Base-by-base conservation (phyloP, 176 grass and related monocot genomes). In the Eragrostis nindensis region DNA sequence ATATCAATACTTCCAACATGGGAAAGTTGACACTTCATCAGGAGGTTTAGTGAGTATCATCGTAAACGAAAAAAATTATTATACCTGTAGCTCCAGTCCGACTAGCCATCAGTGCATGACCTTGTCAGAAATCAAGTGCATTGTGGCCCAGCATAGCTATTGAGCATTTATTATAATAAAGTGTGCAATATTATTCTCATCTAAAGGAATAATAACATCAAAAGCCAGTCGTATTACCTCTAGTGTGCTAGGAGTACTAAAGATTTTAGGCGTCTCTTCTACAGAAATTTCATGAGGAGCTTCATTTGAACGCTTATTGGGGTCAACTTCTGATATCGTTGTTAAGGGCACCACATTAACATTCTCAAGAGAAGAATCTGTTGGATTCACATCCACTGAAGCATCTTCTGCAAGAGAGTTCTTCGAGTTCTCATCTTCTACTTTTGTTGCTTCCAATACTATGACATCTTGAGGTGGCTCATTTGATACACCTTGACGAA, bases 401-500 rank as follows among this genome's bases (percentile, higher is more conserved):
- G 55, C 68, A 81, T 78, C 79, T 80, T 88, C 59, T 60, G 21
- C 69, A 64, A 77, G 60, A 78, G 85, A 73, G 80, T 90, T 81
- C 54, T 82, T 74, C 55, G 76, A 80, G 52, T 76, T 80, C 44
- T 78, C 64, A 66, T 79, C 83, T 85, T 81, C 65, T 69, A 13
- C 48, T 66, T 63, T 73, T 19, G 39, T 68, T 78, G 49, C 55
- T 88, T 85, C 65, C 30, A 48, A 26, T 59, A 76, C 78, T 74
- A 76, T 76, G 63, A 82, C 68, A 54, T 88, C 88, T 75, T 74
- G 65, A 63, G 68, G 69, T 84, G 87, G 62, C 18, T 88, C 79
- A 77, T 89, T 89, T 62, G 90, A 84, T 29, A 87, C 83, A 13
- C 83, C 88, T 87, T 84, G 85, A 64, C 94, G 94, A 76, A 97